phyloP scores from a whole-genome alignment of 257 asterid species.

The Voacanga thouarsii region DNA sequence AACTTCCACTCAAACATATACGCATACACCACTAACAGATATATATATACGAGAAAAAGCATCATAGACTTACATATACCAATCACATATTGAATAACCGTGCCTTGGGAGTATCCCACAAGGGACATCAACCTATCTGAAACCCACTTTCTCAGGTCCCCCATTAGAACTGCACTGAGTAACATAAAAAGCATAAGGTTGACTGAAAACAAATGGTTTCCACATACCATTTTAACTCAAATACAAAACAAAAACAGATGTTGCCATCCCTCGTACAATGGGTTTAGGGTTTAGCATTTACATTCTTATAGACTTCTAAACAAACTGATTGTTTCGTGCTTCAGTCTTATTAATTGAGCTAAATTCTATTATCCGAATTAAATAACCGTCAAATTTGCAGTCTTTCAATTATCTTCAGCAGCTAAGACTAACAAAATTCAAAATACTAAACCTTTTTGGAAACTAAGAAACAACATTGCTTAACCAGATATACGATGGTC shows the following conservation, averaged over 20 bases:
- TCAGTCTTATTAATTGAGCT: background rate
- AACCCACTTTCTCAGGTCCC: conserved; percentile 75
- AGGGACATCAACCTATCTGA: conserved; percentile 67
- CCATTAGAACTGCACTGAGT: conserved; percentile 33
- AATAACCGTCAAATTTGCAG: background rate
- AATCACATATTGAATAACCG: conserved; percentile 65
- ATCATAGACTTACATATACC: conserved; percentile 40
- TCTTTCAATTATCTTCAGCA: background rate
- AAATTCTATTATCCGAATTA: background rate
- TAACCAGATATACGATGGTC: background rate
- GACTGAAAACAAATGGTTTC: background rate
- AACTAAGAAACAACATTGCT: background rate
- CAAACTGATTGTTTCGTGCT: background rate
- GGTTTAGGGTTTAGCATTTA: background rate
- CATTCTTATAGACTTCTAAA: background rate
- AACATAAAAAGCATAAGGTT: background rate
- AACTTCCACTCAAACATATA: background rate
- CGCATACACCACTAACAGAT: background rate
- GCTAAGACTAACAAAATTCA: background rate
- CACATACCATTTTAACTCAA: background rate
- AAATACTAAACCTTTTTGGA: background rate
- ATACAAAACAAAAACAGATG: background rate
- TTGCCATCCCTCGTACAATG: background rate
- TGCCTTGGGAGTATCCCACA: conserved; percentile 71
- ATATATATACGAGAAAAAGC: background rate